These are phyloP conservation scores for Batkoa obscura DNA, from an alignment of 371 early-diverging fungal species.

Conservation along the genomic window DNA sequence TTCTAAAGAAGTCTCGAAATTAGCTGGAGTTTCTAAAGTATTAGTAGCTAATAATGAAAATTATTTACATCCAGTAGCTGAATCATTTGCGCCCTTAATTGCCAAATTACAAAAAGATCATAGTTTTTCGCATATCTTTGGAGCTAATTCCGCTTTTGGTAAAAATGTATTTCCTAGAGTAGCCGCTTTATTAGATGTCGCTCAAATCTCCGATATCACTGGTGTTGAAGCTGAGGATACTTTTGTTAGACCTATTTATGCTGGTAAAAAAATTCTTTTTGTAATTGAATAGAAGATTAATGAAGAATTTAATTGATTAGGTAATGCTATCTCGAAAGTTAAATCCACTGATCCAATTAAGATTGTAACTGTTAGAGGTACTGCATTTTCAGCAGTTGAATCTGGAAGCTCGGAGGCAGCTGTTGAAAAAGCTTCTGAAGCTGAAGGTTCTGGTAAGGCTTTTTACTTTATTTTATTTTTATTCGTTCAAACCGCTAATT, in stretches of 20 bases:
- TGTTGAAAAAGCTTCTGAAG: constrained; percentile 40
- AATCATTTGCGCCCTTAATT: constrained; percentile 60
- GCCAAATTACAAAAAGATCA: constrained; percentile 48
- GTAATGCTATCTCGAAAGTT: constrained; percentile 93
- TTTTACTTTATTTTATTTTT: neutral
- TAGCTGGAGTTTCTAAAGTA: constrained; percentile 63
- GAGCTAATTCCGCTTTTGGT: constrained; percentile 73
- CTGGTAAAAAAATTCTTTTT: constrained; percentile 30
- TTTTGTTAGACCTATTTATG: constrained; percentile 93
- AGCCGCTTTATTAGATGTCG: constrained; percentile 81
- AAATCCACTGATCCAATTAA: constrained; percentile 72
- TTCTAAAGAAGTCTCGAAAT: constrained; percentile 43
- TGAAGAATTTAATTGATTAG: constrained; percentile 13
- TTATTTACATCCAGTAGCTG: constrained; percentile 63
- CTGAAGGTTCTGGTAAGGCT: constrained; percentile 20
- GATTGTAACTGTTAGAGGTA: constrained; percentile 76
- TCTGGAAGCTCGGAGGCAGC: constrained; percentile 28
- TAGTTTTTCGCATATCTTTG: constrained; percentile 66
- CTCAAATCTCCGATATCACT: constrained; percentile 78
- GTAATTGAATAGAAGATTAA: neutral
- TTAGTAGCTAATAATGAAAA: constrained; percentile 59
- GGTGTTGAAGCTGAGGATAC: constrained; percentile 60
- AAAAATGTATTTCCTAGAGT: constrained; percentile 87
- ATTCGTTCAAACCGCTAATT: too few relatives aligned
- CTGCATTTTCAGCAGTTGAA: constrained; percentile 67